Base-by-base conservation (phyloP, 192 early-diverging fungal species). In the Rhizophagus prolifer region DNA sequence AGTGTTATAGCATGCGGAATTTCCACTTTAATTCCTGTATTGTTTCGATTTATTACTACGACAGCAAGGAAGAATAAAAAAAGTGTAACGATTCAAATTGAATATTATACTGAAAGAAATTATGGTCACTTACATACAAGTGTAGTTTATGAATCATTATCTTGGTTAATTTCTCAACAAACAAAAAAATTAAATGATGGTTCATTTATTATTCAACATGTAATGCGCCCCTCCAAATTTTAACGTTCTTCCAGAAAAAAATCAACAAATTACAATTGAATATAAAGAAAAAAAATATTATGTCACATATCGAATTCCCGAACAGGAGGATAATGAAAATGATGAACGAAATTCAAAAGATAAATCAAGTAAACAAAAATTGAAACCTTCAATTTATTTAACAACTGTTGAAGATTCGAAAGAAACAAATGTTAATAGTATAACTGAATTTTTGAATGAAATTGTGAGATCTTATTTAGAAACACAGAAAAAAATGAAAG, bases 151-250 rank as follows among this genome's bases (percentile, higher is more conserved):
- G 74, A 75, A 64, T 41, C 61, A 1, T 47, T 75, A 21, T 47
- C 74, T 46, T 75, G 74, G 74, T 41, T 75, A 28, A 75, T 75
- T 46, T 54, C 26, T 4, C 59, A 75, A 64, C 74, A 75, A 75
- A 75, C 61, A 19, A 63, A 75, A 31, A 16, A 47, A 4, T 23
- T 75, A n/a, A 9, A 41, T 0, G 10, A 75, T 16, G 74, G 72
- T 44, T 7, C 30, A n/a, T 74, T 74, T 26, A 1, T 74, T 8
- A 23, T 72, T 36, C 58, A 70, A 70, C 2, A 12, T 30, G 3
- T 9, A 8, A 58, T 44, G 41, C 1, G 41, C 41, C 12, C 46
- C 30, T 4, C 70, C 70, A 19, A 47, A 58, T 59, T 72, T 72
- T 31, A 72, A 58, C 12, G 13, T 72, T 3, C 28, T 72, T 10